Conservation (phyloP, 306 rosid genomes). For the Betula pendula region DNA sequence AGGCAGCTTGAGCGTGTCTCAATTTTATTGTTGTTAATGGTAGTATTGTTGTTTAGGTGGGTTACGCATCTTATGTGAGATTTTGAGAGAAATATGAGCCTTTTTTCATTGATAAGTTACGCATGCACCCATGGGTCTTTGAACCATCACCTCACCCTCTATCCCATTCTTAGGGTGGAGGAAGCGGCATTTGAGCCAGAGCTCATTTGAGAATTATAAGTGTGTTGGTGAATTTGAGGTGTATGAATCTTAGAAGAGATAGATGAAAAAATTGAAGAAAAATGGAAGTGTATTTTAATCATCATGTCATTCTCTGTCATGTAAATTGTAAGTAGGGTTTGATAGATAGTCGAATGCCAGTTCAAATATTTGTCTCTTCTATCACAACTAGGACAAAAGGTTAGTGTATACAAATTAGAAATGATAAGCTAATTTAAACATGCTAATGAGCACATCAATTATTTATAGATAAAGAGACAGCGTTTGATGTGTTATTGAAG, state of each 20-base stretch:
- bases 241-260: not conserved
- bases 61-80: not conserved
- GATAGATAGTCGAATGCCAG: not conserved
- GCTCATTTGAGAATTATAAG: not conserved
- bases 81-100: not conserved
- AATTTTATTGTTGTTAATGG: not conserved
- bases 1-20: not conserved
- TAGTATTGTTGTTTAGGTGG: not conserved
- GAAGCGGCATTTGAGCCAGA: not conserved
- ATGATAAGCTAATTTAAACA: not conserved
- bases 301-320: not conserved
- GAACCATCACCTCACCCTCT: not conserved
- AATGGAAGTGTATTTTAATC: not conserved
- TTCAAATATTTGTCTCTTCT: not conserved
- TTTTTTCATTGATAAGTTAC: not conserved
- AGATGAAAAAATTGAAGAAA: not conserved
- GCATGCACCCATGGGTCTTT: not conserved
- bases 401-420: not conserved
- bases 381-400: not conserved
- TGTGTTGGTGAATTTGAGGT: not conserved
- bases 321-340: not conserved
- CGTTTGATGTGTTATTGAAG: not conserved
- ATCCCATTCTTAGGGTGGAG: not conserved
- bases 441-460: not conserved
- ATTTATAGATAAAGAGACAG: not conserved